A percentile compares a stretch with the other conserved stretches of the same genome.
Conservation (phyloP, 2,329 filamentous ascomycete species). For the Cladophialophora immunda region DNA sequence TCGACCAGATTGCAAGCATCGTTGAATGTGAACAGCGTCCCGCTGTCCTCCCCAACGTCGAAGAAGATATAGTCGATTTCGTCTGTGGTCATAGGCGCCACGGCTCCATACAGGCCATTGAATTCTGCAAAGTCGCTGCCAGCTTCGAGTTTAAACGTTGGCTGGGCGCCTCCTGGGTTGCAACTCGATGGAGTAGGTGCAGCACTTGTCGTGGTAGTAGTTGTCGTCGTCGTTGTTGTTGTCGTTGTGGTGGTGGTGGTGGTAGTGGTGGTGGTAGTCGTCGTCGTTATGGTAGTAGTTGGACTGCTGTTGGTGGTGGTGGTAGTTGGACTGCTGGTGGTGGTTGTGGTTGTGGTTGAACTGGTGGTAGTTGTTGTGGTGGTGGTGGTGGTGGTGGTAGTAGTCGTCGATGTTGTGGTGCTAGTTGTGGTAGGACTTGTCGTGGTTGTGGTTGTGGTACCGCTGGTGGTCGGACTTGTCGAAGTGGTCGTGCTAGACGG, state of each 20-base stretch:
- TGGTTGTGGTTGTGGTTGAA: background rate
- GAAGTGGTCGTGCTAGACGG: background rate
- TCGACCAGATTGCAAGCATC: constrained; percentile 3
- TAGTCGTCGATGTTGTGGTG: too few relatives aligned
- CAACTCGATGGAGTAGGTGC: background rate
- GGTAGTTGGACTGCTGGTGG: background rate
- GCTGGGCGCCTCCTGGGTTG: constrained; percentile 4
- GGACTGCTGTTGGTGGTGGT: background rate
- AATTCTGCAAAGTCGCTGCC: constrained; percentile 3
- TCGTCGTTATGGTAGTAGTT: background rate
- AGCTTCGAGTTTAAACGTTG: constrained; percentile 1
- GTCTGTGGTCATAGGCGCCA: background rate
- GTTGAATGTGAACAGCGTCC: constrained; percentile 1
- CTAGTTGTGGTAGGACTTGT: constrained; percentile 3
- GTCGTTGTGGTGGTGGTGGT: background rate
- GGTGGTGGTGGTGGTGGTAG: background rate
- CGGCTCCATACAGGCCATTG: constrained; percentile 3
- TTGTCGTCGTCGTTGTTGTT: background rate
- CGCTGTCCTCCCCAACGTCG: background rate
- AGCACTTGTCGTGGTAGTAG: background rate
- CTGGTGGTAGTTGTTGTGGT: background rate
- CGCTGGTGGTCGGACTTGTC: constrained; percentile 3
- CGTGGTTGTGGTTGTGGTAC: constrained; percentile 5
- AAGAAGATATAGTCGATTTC: constrained; percentile 5
- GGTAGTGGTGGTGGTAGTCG: background rate